Conservation (phyloP, 2,329 filamentous ascomycete species). For the Cytospora chrysosperma region DNA sequence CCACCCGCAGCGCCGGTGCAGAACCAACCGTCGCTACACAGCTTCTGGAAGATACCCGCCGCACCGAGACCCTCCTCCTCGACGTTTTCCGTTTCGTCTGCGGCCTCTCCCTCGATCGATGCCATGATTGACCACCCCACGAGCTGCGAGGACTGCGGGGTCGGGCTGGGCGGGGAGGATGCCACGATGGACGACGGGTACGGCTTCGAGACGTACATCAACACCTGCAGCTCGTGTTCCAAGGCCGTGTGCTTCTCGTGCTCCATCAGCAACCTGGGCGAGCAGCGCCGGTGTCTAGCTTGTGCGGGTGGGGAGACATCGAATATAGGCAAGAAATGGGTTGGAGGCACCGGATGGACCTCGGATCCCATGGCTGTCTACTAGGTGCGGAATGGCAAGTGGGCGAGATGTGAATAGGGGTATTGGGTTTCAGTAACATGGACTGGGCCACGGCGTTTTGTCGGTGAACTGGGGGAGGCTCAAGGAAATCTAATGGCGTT, state of each 20-base stretch:
- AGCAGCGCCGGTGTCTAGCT: constrained; percentile 50
- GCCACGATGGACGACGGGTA: constrained; percentile 41
- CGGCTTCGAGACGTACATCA: constrained; percentile 30
- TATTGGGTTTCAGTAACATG: background rate
- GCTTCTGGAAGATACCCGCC: constrained; percentile 58
- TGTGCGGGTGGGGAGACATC: constrained; percentile 43
- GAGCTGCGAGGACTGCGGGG: constrained; percentile 55
- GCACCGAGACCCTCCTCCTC: constrained; percentile 33
- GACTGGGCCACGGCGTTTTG: background rate
- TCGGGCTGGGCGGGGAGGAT: constrained; percentile 33
- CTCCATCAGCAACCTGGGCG: constrained; percentile 57
- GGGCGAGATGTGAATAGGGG: background rate
- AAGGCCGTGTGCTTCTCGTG: constrained; percentile 60
- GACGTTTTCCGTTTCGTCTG: constrained; percentile 16
- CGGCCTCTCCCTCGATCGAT: constrained; percentile 26
- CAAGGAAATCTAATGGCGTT: background rate
- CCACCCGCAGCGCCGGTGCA: constrained; percentile 23
- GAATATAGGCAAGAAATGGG: constrained; percentile 27
- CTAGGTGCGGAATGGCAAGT: constrained; percentile 25
- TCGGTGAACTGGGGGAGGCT: background rate
- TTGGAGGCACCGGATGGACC: constrained; percentile 17
- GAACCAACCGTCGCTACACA: constrained; percentile 55
- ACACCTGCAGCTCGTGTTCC: constrained; percentile 49
- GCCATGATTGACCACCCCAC: constrained; percentile 28
- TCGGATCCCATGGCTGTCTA: constrained; percentile 23